A percentile compares a stretch with the other conserved stretches of the same genome.
These are phyloP conservation scores for Cyclocybe cylindracea DNA, from an alignment of 768 basidiomycete genomes.

Conservation along the genomic window DNA sequence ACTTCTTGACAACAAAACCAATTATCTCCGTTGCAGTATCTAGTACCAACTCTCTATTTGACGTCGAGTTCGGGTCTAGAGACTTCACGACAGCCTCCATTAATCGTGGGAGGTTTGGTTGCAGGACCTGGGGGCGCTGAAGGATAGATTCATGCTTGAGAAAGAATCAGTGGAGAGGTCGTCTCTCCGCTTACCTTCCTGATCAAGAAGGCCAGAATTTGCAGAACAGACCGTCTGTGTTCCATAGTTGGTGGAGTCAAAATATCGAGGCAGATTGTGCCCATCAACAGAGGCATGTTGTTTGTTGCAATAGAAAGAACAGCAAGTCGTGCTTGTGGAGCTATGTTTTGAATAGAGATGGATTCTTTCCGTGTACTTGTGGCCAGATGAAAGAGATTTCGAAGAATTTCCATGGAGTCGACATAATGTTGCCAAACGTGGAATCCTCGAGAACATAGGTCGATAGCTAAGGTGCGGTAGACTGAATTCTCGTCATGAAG, in stretches of 20 bases:
- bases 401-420: slow-evolving; percentile 86
- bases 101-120: slow-evolving; percentile 79
- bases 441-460: slow-evolving; percentile 90
- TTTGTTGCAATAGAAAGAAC: slow-evolving; percentile 82
- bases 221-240: slow-evolving; percentile 86
- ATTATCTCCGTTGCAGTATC: slow-evolving; percentile 94
- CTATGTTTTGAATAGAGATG: slow-evolving; percentile 66
- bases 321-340: slow-evolving; percentile 78
- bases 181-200: slow-evolving; percentile 62
- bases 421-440: slow-evolving; percentile 93
- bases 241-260: slow-evolving; percentile 72
- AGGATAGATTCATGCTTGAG: neutral
- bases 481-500: slow-evolving; percentile 71
- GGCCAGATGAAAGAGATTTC: slow-evolving; percentile 80
- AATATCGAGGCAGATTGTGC: slow-evolving; percentile 89
- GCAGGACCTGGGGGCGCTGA: slow-evolving; percentile 82
- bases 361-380: slow-evolving; percentile 73
- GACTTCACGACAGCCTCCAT: slow-evolving; percentile 97
- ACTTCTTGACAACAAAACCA: slow-evolving; percentile 94
- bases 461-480: slow-evolving; percentile 77
- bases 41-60: slow-evolving; percentile 79
- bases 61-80: slow-evolving; percentile 84
- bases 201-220: slow-evolving; percentile 90
- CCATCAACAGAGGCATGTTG: slow-evolving; percentile 92
- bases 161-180: neutral